Conservation (phyloP, 257 asterid genomes). For the Salvia splendens region DNA sequence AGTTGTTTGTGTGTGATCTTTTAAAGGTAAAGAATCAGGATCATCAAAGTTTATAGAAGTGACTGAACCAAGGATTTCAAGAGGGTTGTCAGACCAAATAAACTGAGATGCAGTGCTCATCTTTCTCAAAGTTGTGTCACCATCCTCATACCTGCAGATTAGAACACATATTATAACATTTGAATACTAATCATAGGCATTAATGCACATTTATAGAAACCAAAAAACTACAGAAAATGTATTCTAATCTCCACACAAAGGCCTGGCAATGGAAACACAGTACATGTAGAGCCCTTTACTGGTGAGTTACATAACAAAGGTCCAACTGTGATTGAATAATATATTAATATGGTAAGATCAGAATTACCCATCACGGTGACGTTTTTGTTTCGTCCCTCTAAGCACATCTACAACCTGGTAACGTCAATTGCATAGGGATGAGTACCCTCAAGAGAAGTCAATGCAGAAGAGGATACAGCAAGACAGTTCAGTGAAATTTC, state of each 20-base stretch:
- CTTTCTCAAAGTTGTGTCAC: constrained; percentile 74
- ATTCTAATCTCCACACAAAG: background rate
- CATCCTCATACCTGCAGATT: constrained; percentile 80
- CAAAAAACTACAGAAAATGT: background rate
- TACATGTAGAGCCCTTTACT: background rate
- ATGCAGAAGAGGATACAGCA: background rate
- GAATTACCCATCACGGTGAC: constrained; percentile 86
- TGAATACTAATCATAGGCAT: background rate
- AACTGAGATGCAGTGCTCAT: constrained; percentile 73
- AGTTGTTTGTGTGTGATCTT: constrained; percentile 70
- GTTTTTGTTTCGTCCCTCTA: constrained; percentile 68
- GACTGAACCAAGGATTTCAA: constrained; percentile 80
- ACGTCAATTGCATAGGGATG: constrained; percentile 15
- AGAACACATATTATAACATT: background rate
- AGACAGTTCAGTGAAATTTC: background rate
- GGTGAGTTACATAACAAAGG: background rate
- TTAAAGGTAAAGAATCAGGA: constrained; percentile 59
- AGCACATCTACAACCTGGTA: constrained; percentile 79
- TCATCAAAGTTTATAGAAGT: constrained; percentile 69
- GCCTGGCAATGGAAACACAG: background rate
- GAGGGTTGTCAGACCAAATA: constrained; percentile 69
- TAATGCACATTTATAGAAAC: background rate
- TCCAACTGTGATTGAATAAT: background rate
- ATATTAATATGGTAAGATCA: constrained; percentile 12
- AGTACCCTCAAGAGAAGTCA: constrained; percentile 22